Conservation (phyloP, 2,329 filamentous ascomycete genomes). For the Periconia macrospinosa region DNA sequence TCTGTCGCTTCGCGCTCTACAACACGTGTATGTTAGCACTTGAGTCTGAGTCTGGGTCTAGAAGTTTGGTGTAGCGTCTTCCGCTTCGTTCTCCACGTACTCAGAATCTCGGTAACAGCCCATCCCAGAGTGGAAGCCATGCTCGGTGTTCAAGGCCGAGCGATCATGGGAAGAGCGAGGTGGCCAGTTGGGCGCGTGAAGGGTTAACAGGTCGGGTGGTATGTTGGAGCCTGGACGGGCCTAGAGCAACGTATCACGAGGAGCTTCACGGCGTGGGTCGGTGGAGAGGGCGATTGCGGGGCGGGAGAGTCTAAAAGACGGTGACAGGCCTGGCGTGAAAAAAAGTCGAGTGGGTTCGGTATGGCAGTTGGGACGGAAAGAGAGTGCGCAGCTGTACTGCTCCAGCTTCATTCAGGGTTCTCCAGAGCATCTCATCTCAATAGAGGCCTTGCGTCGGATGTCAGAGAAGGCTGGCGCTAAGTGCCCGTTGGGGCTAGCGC, state of each 20-base stretch:
- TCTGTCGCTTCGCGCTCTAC: conserved; percentile 50
- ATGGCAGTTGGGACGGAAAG: too few species aligned
- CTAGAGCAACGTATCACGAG: conserved; percentile 3
- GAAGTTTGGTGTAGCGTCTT: not conserved
- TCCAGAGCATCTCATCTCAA: too few species aligned
- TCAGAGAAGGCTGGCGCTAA: too few species aligned
- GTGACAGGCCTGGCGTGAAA: too few species aligned
- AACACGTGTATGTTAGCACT: conserved; percentile 18
- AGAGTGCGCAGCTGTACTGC: too few species aligned
- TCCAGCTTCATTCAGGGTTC: too few species aligned
- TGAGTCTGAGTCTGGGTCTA: conserved; percentile 3
- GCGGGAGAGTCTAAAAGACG: too few species aligned
- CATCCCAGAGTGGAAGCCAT: conserved; percentile 44
- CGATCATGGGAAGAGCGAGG: conserved; percentile 30
- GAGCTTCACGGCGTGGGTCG: not conserved
- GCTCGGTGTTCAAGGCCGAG: conserved; percentile 26
- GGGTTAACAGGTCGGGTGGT: conserved; percentile 12
- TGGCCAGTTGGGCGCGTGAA: conserved; percentile 10
- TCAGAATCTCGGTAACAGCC: conserved; percentile 43
- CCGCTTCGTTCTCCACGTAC: conserved; percentile 28
- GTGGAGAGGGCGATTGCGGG: too few species aligned
- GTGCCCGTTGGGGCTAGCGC: too few species aligned
- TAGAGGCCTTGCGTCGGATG: too few species aligned
- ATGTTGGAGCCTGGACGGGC: not conserved
- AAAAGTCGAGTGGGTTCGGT: too few species aligned